Evolutionary conservation across 805 yeast species (phyloP).

Genomic region (Candida sanyiensis): DNA sequence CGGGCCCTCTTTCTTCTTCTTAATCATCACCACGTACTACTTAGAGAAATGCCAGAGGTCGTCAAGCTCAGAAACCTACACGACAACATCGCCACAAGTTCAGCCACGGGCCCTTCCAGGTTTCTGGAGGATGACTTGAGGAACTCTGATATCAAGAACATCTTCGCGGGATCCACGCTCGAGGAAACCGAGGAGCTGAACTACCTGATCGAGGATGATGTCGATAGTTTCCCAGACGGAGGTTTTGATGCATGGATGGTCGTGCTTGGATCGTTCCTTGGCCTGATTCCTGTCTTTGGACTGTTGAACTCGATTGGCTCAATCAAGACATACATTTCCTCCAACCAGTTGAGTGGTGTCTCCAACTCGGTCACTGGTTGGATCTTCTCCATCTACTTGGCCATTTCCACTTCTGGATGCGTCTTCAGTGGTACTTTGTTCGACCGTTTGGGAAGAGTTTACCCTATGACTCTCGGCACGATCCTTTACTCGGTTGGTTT

Average conservation of each 20-base stretch:
- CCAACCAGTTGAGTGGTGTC: constrained; percentile 45
- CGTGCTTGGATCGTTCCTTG: constrained; percentile 55
- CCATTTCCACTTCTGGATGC: constrained; percentile 46
- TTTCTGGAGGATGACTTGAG: neutral
- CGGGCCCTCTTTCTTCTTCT: neutral
- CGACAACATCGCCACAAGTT: neutral
- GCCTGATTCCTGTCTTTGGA: constrained; percentile 55
- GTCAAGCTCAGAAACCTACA: neutral
- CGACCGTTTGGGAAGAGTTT: constrained; percentile 53
- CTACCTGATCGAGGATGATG: constrained; percentile 12
- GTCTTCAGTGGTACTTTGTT: constrained; percentile 54
- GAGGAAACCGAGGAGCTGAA: constrained; percentile 7
- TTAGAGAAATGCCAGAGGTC: neutral
- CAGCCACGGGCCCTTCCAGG: constrained; percentile 11
- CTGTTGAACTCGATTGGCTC: constrained; percentile 59
- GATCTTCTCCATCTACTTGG: constrained; percentile 59
- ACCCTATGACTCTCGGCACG: constrained; percentile 41
- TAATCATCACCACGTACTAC: too few relatives aligned
- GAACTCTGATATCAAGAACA: constrained; percentile 6
- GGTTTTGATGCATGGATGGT: constrained; percentile 53
- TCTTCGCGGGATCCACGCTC: constrained; percentile 9
- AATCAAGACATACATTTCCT: constrained; percentile 53
- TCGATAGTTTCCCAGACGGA: constrained; percentile 43
- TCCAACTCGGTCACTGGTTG: constrained; percentile 49
- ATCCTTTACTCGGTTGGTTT: constrained; percentile 45